Percentiles rank a stretch among this genome's conserved stretches.
Evolutionary conservation across 345 rosid genomes (phyloP).

Genomic region (Euphorbia tirucalli): DNA sequence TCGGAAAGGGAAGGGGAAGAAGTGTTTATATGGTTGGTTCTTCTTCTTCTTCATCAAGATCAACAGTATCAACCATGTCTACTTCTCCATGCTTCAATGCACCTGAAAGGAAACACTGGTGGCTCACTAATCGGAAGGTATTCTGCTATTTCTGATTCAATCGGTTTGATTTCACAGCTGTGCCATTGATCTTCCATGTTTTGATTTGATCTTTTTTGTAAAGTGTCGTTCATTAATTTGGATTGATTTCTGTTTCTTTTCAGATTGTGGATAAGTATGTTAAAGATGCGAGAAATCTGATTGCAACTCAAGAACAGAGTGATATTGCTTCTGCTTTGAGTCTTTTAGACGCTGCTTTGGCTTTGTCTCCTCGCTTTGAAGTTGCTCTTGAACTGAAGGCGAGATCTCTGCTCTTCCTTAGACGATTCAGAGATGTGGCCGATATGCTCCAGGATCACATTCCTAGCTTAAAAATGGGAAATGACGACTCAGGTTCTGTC

Average conservation of each 20-base stretch:
- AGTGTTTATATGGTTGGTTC: slow-evolving; percentile 24
- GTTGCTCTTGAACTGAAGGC: slow-evolving; percentile 78
- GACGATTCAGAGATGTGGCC: slow-evolving; percentile 72
- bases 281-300: slow-evolving; percentile 63
- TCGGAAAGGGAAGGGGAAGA: slow-evolving; percentile 5
- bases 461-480: slow-evolving; percentile 61
- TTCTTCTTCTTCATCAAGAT: slow-evolving; percentile 26
- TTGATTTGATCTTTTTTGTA: background rate
- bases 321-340: slow-evolving; percentile 62
- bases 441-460: slow-evolving; percentile 85
- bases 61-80: slow-evolving; percentile 37
- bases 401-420: slow-evolving; percentile 57
- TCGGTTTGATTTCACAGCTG: background rate
- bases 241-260: background rate
- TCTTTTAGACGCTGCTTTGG: slow-evolving; percentile 75
- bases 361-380: slow-evolving; percentile 72
- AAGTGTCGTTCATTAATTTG: background rate
- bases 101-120: slow-evolving; percentile 72
- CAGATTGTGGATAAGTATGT: slow-evolving; percentile 77
- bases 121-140: slow-evolving; percentile 89
- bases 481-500: slow-evolving; percentile 51
- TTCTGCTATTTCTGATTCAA: background rate
- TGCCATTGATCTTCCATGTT: background rate
- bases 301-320: slow-evolving; percentile 59
- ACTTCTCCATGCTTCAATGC: slow-evolving; percentile 34